Evolutionary conservation across 306 rosid species (phyloP).

Genomic region (Dalbergia oliveri): DNA sequence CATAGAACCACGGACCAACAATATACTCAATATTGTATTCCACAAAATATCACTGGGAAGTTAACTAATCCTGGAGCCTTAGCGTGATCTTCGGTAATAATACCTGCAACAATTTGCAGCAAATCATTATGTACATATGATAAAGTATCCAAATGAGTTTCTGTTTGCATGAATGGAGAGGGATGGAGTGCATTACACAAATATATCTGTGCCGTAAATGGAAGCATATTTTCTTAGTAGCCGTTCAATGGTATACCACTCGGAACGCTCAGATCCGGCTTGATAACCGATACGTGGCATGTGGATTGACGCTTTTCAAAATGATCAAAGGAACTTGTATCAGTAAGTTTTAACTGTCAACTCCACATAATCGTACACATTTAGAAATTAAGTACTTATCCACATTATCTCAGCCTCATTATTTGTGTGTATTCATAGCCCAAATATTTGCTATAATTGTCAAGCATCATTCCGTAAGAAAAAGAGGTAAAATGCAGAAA

Average conservation of each 20-base stretch:
- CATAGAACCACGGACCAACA: not conserved
- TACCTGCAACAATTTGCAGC: slow-evolving; percentile 63
- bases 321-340: slow-evolving; percentile 16
- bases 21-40: not conserved
- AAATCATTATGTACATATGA: slow-evolving; percentile 2
- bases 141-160: not conserved
- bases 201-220: slow-evolving; percentile 65
- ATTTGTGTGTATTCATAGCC: too few relatives aligned
- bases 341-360: slow-evolving; percentile 23
- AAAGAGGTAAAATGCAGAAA: not conserved
- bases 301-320: slow-evolving; percentile 79
- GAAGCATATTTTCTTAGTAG: slow-evolving; percentile 91
- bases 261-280: slow-evolving; percentile 91
- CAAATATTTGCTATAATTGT: too few relatives aligned
- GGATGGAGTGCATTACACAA: slow-evolving; percentile 66
- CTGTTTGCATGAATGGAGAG: not conserved
- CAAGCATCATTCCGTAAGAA: too few relatives aligned
- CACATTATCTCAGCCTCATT: not conserved
- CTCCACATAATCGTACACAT: slow-evolving; percentile 12
- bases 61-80: slow-evolving; percentile 36
- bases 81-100: slow-evolving; percentile 66
- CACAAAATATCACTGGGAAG: slow-evolving; percentile 24
- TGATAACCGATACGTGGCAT: slow-evolving; percentile 97
- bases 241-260: slow-evolving; percentile 93
- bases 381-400: slow-evolving; percentile 16